Conservation (phyloP, 305 asterid species). For the Salvia sclarea region DNA sequence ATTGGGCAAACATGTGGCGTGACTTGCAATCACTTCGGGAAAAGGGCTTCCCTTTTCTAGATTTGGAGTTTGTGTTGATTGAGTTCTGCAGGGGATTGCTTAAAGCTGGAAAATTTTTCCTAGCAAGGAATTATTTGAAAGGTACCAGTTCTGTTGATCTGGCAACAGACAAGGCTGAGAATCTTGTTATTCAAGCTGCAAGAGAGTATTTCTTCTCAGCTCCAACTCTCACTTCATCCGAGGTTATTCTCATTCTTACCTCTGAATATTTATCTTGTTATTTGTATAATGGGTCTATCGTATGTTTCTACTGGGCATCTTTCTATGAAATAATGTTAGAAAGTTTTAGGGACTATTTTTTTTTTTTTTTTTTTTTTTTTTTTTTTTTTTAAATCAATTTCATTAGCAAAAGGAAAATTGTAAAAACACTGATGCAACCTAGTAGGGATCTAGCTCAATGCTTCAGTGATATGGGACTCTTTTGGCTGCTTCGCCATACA, state of each 20-base stretch:
- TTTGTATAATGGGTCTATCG: slow-evolving; percentile 19
- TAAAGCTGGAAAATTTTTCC: slow-evolving; percentile 90
- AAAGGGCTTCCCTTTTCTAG: slow-evolving; percentile 91
- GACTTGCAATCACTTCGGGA: slow-evolving; percentile 91
- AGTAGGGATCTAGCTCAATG: slow-evolving; percentile 19
- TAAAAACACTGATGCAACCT: slow-evolving; percentile 1
- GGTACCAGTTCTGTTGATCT: slow-evolving; percentile 79
- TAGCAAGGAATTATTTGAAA: slow-evolving; percentile 90
- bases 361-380: too few species aligned
- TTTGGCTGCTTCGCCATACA: slow-evolving; percentile 20
- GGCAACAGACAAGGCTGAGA: slow-evolving; percentile 93
- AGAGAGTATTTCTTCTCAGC: slow-evolving; percentile 98
- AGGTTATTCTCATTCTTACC: slow-evolving; percentile 55
- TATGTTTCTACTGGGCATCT: slow-evolving; percentile 17
- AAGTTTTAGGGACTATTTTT: not conserved
- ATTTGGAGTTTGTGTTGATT: slow-evolving; percentile 78
- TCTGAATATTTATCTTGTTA: slow-evolving; percentile 8
- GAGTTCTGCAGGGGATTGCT: slow-evolving; percentile 99
- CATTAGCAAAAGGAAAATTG: slow-evolving; percentile 5
- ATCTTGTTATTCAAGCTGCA: slow-evolving; percentile 95
- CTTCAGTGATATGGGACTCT: slow-evolving; percentile 24
- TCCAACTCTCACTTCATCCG: slow-evolving; percentile 88
- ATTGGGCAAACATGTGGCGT: slow-evolving; percentile 97
- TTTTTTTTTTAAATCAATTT: too few species aligned
- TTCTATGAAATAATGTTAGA: not conserved